Base-by-base conservation (phyloP, 2,329 filamentous ascomycete species). In the Endocalyx cinctus region DNA sequence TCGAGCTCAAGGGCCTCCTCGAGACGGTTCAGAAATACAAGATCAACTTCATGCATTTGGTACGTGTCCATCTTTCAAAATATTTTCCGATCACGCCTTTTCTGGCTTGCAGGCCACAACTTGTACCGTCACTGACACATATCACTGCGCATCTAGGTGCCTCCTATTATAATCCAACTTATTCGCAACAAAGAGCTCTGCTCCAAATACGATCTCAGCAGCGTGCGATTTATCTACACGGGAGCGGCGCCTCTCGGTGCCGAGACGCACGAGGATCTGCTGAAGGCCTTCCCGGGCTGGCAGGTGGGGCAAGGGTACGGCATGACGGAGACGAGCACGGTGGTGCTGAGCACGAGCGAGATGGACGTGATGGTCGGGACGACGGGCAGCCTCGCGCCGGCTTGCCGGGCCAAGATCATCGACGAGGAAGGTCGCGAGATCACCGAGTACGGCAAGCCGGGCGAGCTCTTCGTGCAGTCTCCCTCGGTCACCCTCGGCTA, bases 401-500 rank as follows among this genome's bases (percentile, higher is more conserved):
- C 75, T 2, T 62, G 70, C 22, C 74, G 77, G 35, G 82, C 71
- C 27, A 82, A 83, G 47, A 62, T 94, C 4, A 59, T 94, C 13
- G 77, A 74, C 5, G 57, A 67, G 1, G 82, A 89, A 39, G 85
- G 84, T 2, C 65, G 68, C 5, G 85, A 92, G 52, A 71, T 92
- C 35, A 82, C 74, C 0, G 72, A 52, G 15, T 57, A 63, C 45
- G 65, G 90, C 41, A 76, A 79, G 28, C 84, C 82, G 0, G 89
- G 89, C 22, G 89, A 96, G 59, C 72, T 96, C 11, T 70, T 86
- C 13, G 74, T 94, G 15, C 84, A 87, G 54, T 78, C 77, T 0
- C 88, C 87, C 0, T 80, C 81, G 1, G 76, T 94, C 1, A 79
- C 84, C 0, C 61, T 95, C 1, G 89, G 89, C 1, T 96, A 96